Evolutionary conservation across 129 eudicot genomes (phyloP).

Genomic region (Lactuca sativa): DNA sequence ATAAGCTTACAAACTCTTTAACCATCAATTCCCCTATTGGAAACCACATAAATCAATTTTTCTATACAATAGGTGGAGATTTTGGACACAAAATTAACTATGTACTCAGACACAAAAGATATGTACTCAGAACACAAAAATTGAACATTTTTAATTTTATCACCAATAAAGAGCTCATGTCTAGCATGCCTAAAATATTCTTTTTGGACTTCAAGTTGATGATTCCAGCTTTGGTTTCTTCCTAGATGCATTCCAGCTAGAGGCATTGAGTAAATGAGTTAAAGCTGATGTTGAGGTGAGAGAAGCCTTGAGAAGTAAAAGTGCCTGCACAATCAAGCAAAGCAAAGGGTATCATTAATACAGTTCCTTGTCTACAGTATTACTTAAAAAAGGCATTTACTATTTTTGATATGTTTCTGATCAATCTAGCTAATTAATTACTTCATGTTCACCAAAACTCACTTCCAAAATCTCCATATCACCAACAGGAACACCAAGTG

Average conservation of each 20-base stretch:
- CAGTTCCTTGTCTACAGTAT: background rate
- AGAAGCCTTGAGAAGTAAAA: slow-evolving; percentile 20
- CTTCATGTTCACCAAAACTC: slow-evolving; percentile 40
- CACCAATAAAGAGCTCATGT: background rate
- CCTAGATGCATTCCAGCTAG: background rate
- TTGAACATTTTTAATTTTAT: too few relatives aligned
- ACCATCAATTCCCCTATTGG: background rate
- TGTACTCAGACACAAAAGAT: too few relatives aligned
- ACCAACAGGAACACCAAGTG: too few relatives aligned
- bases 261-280: too few relatives aligned
- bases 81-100: too few relatives aligned
- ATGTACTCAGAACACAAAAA: too few relatives aligned
- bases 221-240: slow-evolving; percentile 15
- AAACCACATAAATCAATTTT: background rate
- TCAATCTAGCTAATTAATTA: background rate
- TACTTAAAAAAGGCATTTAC: background rate
- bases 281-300: slow-evolving; percentile 23
- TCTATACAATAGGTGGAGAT: background rate
- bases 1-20: background rate
- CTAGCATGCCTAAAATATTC: background rate
- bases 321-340: slow-evolving; percentile 32
- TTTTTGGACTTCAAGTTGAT: slow-evolving; percentile 4
- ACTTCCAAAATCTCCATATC: slow-evolving; percentile 33
- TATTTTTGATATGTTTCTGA: too few relatives aligned
- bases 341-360: background rate